Percentiles rank a stretch among this genome's conserved stretches.
These are phyloP conservation scores for Nothopassalora personata DNA, from an alignment of 2,329 filamentous ascomycete genomes.

Conservation along the genomic window DNA sequence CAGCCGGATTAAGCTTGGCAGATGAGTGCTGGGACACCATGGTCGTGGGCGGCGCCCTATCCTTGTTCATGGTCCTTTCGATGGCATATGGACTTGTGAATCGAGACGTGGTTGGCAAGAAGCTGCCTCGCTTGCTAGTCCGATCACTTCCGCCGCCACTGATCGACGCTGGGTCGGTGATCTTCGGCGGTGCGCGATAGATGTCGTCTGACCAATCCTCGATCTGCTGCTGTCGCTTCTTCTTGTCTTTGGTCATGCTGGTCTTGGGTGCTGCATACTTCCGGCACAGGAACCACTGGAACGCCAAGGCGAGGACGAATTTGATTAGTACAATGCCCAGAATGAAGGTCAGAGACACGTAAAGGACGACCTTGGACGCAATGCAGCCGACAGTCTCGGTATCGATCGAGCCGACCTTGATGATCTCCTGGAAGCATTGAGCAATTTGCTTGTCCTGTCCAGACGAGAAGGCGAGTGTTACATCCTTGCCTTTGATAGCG, in stretches of 20 bases:
- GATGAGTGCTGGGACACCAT: constrained; percentile 88
- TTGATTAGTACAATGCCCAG: constrained; percentile 79
- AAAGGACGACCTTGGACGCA: constrained; percentile 92
- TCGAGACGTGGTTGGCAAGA: constrained; percentile 87
- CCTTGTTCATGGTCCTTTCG: constrained; percentile 54
- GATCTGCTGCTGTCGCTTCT: constrained; percentile 85
- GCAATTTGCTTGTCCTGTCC: constrained; percentile 73
- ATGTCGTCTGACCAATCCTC: constrained; percentile 98
- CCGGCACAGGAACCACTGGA: constrained; percentile 93
- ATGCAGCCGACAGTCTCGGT: constrained; percentile 97
- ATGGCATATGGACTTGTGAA: constrained; percentile 87
- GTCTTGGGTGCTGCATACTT: constrained; percentile 82
- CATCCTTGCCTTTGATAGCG: constrained; percentile 73
- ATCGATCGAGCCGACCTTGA: constrained; percentile 93
- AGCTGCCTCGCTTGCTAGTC: constrained; percentile 74
- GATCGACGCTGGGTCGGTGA: constrained; percentile 61
- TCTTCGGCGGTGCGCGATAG: constrained; percentile 79
- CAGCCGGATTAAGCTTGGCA: constrained; percentile 59
- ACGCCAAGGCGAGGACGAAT: constrained; percentile 81
- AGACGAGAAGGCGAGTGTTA: constrained; percentile 81
- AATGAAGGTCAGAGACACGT: constrained; percentile 88
- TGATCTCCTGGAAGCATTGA: constrained; percentile 84
- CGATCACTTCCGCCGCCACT: constrained; percentile 60
- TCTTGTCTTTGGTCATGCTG: constrained; percentile 71
- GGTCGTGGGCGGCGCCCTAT: constrained; percentile 66